These are phyloP conservation scores for Parascedosporium putredinis DNA, from an alignment of 2,329 filamentous ascomycete species.

Conservation along the genomic window DNA sequence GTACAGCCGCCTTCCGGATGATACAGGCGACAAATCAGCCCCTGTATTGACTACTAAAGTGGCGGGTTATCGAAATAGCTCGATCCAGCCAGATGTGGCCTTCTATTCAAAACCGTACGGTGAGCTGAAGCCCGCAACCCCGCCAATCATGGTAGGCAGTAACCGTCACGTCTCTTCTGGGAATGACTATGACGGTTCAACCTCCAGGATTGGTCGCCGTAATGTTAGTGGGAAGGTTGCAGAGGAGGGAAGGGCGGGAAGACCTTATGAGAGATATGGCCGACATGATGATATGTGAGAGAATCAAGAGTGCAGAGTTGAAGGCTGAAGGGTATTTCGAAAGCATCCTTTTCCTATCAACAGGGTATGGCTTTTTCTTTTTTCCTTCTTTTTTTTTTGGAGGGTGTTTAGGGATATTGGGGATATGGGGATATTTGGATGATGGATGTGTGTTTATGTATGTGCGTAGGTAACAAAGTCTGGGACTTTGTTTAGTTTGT, in stretches of 20 bases:
- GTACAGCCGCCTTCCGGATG: conserved; percentile 34
- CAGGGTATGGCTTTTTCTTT: too few species aligned
- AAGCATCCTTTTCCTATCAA: too few species aligned
- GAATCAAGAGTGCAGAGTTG: neutral
- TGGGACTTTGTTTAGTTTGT: neutral
- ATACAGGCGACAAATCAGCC: conserved; percentile 26
- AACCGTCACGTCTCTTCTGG: conserved; percentile 48
- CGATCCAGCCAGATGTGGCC: conserved; percentile 36
- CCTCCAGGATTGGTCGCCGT: conserved; percentile 31
- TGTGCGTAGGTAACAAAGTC: neutral
- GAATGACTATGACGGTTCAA: conserved; percentile 38
- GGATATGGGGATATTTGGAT: neutral
- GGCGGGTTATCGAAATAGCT: conserved; percentile 25
- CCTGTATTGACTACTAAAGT: conserved; percentile 11
- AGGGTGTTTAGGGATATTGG: neutral
- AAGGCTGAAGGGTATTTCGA: too few species aligned
- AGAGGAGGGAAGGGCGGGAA: conserved; percentile 53
- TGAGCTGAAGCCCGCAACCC: conserved; percentile 41
- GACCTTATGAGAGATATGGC: neutral
- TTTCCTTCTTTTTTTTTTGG: neutral
- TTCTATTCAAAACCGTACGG: conserved; percentile 51
- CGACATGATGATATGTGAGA: neutral
- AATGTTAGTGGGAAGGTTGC: conserved; percentile 65
- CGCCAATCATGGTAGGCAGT: conserved; percentile 40
- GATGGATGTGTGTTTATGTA: neutral